phyloP scores from a whole-genome alignment of 2,329 filamentous ascomycete species.

The Capronia coronata region DNA sequence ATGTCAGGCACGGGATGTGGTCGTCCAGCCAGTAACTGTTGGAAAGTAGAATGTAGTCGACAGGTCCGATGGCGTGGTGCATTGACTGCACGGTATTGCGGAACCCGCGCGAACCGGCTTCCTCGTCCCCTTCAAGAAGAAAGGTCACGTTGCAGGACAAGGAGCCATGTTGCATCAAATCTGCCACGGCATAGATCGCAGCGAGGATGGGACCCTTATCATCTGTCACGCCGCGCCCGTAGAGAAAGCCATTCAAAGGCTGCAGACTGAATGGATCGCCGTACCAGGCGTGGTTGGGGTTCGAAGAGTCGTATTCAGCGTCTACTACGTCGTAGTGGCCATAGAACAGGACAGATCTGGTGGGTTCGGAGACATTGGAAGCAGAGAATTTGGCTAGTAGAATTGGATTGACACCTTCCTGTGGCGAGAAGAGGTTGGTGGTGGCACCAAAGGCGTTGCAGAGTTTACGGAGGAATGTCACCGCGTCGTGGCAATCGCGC shows the following conservation, averaged over 20 bases:
- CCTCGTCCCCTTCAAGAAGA: constrained; percentile 93
- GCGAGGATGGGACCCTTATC: constrained; percentile 96
- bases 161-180: constrained; percentile 74
- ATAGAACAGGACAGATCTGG: constrained; percentile 90
- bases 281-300: constrained; percentile 56
- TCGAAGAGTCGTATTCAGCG: constrained; percentile 51
- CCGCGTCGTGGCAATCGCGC: constrained; percentile 86
- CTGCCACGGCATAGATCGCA: constrained; percentile 86
- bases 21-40: constrained; percentile 99
- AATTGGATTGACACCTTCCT: constrained; percentile 78
- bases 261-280: constrained; percentile 84
- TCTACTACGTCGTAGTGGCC: constrained; percentile 97
- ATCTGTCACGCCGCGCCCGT: constrained; percentile 92
- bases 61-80: constrained; percentile 76
- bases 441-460: constrained; percentile 88
- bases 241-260: constrained; percentile 85
- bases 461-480: constrained; percentile 79
- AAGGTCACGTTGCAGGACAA: constrained; percentile 87
- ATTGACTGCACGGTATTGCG: constrained; percentile 71
- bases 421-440: constrained; percentile 82
- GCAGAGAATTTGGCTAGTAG: constrained; percentile 80
- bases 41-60: constrained; percentile 90
- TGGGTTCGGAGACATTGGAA: constrained; percentile 16
- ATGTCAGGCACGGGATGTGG: constrained; percentile 88
- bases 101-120: constrained; percentile 87